These are phyloP conservation scores for Smallanthus sonchifolius DNA, from an alignment of 129 eudicot genomes.

Conservation along the genomic window DNA sequence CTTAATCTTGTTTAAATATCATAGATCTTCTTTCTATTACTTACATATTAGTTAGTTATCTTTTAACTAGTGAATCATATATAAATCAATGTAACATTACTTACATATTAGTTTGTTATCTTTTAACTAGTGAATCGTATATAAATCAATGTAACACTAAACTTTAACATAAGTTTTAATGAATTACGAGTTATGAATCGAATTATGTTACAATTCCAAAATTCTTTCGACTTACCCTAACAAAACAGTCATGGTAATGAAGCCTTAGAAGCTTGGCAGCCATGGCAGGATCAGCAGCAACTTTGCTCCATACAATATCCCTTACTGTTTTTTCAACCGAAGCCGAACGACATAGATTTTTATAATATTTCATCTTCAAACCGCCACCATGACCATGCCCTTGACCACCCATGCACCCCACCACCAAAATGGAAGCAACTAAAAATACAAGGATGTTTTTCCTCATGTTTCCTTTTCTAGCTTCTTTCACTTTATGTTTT, in stretches of 20 bases:
- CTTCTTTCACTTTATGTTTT: conserved; percentile 3
- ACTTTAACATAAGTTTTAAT: no score
- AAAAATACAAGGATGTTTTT: conserved; percentile 13
- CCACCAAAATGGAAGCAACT: conserved; percentile 28
- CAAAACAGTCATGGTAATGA: conserved; percentile 65
- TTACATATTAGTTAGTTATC: no score
- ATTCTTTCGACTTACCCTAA: conserved; percentile 35
- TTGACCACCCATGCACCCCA: conserved; percentile 19
- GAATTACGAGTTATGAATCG: no score
- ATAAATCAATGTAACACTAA: no score
- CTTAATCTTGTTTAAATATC: no score
- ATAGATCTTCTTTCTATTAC: no score
- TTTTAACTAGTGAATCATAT: no score
- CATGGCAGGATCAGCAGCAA: conserved; percentile 25
- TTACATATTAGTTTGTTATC: no score
- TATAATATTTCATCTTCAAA: conserved; percentile 31
- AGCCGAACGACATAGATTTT: conserved; percentile 30
- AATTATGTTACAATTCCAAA: background rate
- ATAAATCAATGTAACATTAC: no score
- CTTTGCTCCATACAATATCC: conserved; percentile 44
- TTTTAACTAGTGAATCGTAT: no score
- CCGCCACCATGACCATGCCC: background rate
- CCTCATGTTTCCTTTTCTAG: conserved; percentile 16
- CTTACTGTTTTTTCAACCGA: conserved; percentile 22
- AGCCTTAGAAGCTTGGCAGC: conserved; percentile 49